A percentile compares a stretch with the other conserved stretches of the same genome.
These are phyloP conservation scores for Populus tomentosa DNA, from an alignment of 441 rosid genomes.

Conservation along the genomic window DNA sequence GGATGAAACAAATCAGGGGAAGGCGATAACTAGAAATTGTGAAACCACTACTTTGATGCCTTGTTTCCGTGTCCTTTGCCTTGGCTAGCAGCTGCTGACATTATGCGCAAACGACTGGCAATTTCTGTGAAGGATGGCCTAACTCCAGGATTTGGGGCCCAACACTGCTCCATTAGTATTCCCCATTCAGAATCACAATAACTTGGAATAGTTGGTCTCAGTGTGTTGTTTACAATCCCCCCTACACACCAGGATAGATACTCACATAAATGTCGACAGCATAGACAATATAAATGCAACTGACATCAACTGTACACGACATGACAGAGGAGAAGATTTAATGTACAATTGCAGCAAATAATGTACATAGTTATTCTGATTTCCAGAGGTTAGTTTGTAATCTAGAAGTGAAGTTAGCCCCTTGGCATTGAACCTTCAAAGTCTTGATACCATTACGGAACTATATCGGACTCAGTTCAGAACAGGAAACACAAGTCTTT, in stretches of 20 bases:
- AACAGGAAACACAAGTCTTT: no score
- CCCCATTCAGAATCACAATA: constrained; percentile 82
- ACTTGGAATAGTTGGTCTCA: constrained; percentile 83
- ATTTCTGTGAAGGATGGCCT: constrained; percentile 89
- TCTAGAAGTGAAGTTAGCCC: background rate
- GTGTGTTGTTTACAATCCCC: constrained; percentile 76
- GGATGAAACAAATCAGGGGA: constrained; percentile 3
- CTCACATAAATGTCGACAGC: background rate
- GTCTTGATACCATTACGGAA: background rate
- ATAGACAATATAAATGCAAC: background rate
- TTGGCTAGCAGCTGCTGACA: constrained; percentile 67
- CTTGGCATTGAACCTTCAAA: background rate
- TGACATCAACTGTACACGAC: background rate
- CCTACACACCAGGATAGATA: constrained; percentile 36
- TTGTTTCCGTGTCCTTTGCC: constrained; percentile 53
- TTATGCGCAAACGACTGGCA: constrained; percentile 58
- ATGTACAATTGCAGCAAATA: background rate
- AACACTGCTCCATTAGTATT: constrained; percentile 78
- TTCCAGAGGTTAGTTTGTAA: background rate
- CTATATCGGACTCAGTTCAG: no score
- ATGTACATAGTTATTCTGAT: background rate
- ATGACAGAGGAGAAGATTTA: background rate
- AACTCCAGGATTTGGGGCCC: constrained; percentile 82
- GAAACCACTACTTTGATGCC: constrained; percentile 43
- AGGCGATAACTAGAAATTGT: background rate